A percentile compares a stretch with the other conserved stretches of the same genome.
Conservation (phyloP, 495 filamentous ascomycete species). For the Recurvomyces mirabilis region DNA sequence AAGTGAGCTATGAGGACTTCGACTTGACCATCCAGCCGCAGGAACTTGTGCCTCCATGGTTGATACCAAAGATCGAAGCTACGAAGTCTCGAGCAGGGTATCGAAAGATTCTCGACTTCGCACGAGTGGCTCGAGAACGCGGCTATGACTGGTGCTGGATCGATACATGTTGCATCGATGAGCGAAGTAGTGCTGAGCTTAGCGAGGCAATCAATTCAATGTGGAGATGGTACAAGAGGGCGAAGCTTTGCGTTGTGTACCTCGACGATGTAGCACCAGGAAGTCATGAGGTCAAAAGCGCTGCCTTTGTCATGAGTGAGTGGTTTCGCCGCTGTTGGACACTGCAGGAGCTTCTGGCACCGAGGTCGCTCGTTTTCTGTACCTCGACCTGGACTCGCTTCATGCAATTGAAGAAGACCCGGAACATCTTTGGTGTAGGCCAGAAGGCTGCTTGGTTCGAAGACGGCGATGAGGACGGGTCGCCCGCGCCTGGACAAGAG, state of each 20-base stretch:
- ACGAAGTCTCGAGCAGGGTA: not conserved
- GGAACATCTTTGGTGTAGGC: too few species aligned
- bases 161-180: constrained; percentile 19
- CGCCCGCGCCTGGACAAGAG: not conserved
- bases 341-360: constrained; percentile 17
- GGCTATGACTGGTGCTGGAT: constrained; percentile 9
- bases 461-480: not conserved
- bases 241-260: constrained; percentile 9
- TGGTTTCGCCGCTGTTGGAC: constrained; percentile 23
- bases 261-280: constrained; percentile 5
- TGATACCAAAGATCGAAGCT: too few species aligned
- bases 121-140: not conserved
- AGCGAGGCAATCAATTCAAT: too few species aligned
- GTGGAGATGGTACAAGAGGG: constrained; percentile 8
- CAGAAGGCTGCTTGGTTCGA: constrained; percentile 3
- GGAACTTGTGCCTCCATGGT: too few species aligned
- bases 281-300: not conserved
- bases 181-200: constrained; percentile 14
- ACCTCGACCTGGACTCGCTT: constrained; percentile 6
- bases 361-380: constrained; percentile 8
- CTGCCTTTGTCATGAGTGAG: constrained; percentile 6
- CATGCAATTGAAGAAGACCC: too few species aligned
- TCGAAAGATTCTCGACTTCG: constrained; percentile 2
- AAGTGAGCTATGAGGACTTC: not conserved
- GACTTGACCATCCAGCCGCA: too few species aligned